Conservation (phyloP, 2,329 filamentous ascomycete species). For the Alternaria triticina region DNA sequence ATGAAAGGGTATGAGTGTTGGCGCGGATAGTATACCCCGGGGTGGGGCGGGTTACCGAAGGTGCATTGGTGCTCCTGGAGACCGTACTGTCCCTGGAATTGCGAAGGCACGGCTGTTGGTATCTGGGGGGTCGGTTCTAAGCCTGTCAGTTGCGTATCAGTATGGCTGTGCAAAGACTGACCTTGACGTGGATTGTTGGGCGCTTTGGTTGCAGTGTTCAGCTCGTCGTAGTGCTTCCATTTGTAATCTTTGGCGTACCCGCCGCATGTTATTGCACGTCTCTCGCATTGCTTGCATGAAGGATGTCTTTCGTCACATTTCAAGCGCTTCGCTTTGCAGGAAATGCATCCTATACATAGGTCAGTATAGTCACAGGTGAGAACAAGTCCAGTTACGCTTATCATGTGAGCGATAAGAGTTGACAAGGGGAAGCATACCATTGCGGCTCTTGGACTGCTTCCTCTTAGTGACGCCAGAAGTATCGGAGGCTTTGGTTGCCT, state of each 20-base stretch:
- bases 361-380: conserved; percentile 14
- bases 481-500: conserved; percentile 30
- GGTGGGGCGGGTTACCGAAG: conserved; percentile 10
- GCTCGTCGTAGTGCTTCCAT: conserved; percentile 74
- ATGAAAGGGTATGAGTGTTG: conserved; percentile 14
- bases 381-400: neutral
- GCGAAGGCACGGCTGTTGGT: conserved; percentile 7
- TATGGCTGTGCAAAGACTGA: conserved; percentile 23
- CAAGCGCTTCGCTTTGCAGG: conserved; percentile 74
- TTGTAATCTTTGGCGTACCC: conserved; percentile 80
- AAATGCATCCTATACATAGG: conserved; percentile 66
- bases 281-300: conserved; percentile 69
- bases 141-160: conserved; percentile 11
- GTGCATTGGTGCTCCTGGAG: conserved; percentile 11
- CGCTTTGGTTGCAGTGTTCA: conserved; percentile 58
- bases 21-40: conserved; percentile 17
- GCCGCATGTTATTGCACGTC: conserved; percentile 69
- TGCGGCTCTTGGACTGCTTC: conserved; percentile 77
- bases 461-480: conserved; percentile 60
- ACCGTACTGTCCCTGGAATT: neutral
- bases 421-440: conserved; percentile 62
- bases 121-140: conserved; percentile 16
- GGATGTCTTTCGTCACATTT: conserved; percentile 79
- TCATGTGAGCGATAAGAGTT: conserved; percentile 1
- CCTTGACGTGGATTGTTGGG: conserved; percentile 55